phyloP scores from a whole-genome alignment of 768 basidiomycete species.

The Auriscalpium vulgare region DNA sequence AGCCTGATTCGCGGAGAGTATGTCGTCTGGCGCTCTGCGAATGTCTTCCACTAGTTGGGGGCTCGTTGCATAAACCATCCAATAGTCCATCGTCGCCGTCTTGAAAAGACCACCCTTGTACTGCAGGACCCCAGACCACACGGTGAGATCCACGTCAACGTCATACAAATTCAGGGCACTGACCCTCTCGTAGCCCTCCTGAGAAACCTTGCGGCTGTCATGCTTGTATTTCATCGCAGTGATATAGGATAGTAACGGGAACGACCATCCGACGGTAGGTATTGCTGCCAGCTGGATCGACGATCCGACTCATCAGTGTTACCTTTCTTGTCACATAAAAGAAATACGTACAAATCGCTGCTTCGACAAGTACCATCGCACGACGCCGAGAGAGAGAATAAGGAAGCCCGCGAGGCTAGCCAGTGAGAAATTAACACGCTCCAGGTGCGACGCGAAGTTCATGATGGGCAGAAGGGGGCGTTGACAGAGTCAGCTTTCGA shows the following conservation, averaged over 20 bases:
- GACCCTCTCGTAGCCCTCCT: conserved; percentile 29
- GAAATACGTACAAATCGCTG: no score
- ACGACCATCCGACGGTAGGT: conserved; percentile 30
- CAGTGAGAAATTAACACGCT: no score
- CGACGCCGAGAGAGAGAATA: no score
- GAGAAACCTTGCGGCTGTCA: conserved; percentile 20
- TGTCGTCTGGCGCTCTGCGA: conserved; percentile 38
- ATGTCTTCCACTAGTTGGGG: conserved; percentile 41
- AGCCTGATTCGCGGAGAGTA: conserved; percentile 33
- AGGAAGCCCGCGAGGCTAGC: no score
- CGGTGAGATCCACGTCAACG: neutral
- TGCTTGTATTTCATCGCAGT: conserved; percentile 21
- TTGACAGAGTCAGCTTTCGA: no score
- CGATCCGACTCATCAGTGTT: no score
- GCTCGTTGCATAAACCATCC: conserved; percentile 38
- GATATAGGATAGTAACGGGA: conserved; percentile 25
- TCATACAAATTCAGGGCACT: neutral
- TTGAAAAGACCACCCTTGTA: conserved; percentile 28
- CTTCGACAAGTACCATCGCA: no score
- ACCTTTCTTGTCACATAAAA: no score
- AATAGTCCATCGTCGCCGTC: conserved; percentile 34
- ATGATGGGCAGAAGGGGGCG: no score
- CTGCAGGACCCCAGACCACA: neutral
- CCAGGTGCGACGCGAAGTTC: no score
- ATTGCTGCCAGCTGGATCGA: conserved; percentile 17